These are phyloP conservation scores for Lactarius hengduanensis DNA, from an alignment of 768 basidiomycete species.

Conservation along the genomic window DNA sequence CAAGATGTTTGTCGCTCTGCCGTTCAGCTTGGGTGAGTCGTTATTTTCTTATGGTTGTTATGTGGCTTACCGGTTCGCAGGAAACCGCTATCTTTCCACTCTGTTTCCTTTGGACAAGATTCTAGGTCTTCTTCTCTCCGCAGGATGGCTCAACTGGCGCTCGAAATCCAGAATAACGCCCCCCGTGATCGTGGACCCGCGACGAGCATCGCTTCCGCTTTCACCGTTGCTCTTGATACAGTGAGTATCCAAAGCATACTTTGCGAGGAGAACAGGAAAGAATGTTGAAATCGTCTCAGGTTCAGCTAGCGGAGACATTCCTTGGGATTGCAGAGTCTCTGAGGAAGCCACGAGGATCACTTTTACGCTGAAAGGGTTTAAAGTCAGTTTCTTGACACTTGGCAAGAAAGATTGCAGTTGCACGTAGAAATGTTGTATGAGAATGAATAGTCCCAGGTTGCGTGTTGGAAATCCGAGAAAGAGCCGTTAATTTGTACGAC, in stretches of 20 bases:
- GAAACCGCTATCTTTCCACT: slow-evolving; percentile 54
- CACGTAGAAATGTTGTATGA: background rate
- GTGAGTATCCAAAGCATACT: background rate
- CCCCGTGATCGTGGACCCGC: slow-evolving; percentile 38
- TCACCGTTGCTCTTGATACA: slow-evolving; percentile 40
- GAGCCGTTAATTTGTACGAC: too few relatives aligned
- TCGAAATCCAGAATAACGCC: slow-evolving; percentile 44
- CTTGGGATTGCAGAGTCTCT: slow-evolving; percentile 57
- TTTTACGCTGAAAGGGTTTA: slow-evolving; percentile 35
- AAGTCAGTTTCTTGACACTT: background rate
- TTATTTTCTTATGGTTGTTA: background rate
- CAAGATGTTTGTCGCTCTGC: slow-evolving; percentile 44
- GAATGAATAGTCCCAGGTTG: too few relatives aligned
- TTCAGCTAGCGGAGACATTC: slow-evolving; percentile 52
- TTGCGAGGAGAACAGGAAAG: background rate
- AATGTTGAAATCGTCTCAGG: slow-evolving; percentile 34
- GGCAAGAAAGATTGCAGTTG: background rate
- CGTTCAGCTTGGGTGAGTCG: slow-evolving; percentile 43
- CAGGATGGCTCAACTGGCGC: slow-evolving; percentile 52
- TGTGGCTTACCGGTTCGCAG: slow-evolving; percentile 33
- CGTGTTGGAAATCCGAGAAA: too few relatives aligned
- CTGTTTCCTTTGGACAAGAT: slow-evolving; percentile 51
- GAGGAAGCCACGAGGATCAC: slow-evolving; percentile 50
- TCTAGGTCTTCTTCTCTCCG: slow-evolving; percentile 36
- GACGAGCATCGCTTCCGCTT: slow-evolving; percentile 35